Conservation (phyloP, 2,329 filamentous ascomycete genomes). For the Xylaria sp. region DNA sequence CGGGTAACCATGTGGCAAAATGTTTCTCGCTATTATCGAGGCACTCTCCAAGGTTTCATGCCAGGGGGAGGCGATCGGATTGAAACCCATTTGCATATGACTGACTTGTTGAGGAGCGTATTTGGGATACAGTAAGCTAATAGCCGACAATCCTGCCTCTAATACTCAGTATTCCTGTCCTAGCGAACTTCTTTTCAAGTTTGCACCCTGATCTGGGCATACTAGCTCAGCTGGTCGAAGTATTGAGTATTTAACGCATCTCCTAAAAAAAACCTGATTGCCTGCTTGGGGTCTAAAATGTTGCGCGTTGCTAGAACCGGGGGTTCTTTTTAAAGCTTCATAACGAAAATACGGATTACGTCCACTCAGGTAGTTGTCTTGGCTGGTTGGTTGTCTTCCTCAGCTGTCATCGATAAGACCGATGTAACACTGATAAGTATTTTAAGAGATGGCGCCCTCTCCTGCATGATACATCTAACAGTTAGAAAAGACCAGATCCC, state of each 20-base stretch:
- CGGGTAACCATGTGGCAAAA: slow-evolving; percentile 9
- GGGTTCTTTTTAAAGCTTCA: not conserved
- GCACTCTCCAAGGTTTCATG: slow-evolving; percentile 22
- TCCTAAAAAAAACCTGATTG: not conserved
- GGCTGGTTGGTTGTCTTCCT: slow-evolving; percentile 6
- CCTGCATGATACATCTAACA: slow-evolving; percentile 27
- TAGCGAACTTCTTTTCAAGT: not conserved
- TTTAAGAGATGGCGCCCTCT: slow-evolving; percentile 24
- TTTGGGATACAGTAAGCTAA: slow-evolving; percentile 30
- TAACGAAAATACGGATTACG: not conserved
- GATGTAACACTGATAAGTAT: slow-evolving; percentile 36
- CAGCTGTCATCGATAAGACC: slow-evolving; percentile 29
- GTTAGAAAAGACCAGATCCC: not conserved
- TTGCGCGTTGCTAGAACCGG: not conserved
- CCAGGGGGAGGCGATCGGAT: slow-evolving; percentile 9
- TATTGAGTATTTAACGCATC: slow-evolving; percentile 3
- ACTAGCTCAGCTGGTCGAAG: not conserved
- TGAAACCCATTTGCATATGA: slow-evolving; percentile 15
- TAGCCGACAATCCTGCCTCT: slow-evolving; percentile 2
- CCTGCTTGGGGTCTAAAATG: slow-evolving; percentile 22
- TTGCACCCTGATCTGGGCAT: not conserved
- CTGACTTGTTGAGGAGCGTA: not conserved
- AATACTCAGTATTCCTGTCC: not conserved
- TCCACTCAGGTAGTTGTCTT: not conserved
- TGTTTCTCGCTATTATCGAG: slow-evolving; percentile 16